Evolutionary conservation across 345 rosid genomes (phyloP).

Genomic region (Streptanthus diversifolius): DNA sequence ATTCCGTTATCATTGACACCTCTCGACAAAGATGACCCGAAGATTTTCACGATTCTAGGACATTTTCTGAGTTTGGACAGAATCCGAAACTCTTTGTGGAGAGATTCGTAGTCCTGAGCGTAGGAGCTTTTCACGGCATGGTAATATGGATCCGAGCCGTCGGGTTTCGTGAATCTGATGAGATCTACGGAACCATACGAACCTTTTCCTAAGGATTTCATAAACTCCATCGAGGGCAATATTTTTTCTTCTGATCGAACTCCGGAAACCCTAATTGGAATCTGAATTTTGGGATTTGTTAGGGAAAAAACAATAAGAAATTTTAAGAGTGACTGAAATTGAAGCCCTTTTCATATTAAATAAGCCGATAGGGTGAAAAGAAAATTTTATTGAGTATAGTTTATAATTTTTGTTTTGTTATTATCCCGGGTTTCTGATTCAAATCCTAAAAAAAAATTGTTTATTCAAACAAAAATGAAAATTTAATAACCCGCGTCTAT

Average conservation of each 20-base stretch:
- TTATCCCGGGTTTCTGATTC: too few species aligned
- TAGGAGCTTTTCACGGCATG: constrained; percentile 6
- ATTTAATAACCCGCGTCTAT: neutral
- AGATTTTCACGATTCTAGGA: neutral
- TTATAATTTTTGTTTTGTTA: too few species aligned
- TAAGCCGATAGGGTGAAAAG: too few species aligned
- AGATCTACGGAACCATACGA: constrained; percentile 20
- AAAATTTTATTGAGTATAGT: too few species aligned
- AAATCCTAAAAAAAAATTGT: too few species aligned
- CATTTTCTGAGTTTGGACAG: constrained; percentile 5
- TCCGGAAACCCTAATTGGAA: neutral
- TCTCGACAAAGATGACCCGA: neutral
- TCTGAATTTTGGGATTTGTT: neutral
- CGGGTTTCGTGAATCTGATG: neutral
- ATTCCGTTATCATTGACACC: neutral
- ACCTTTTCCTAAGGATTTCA: constrained; percentile 9
- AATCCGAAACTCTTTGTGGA: constrained; percentile 17
- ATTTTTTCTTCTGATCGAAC: neutral
- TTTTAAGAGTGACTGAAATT: too few species aligned
- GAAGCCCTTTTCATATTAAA: too few species aligned
- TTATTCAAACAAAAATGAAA: neutral
- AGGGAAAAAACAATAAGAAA: too few species aligned
- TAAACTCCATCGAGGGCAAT: constrained; percentile 8
- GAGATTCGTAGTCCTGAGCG: constrained; percentile 3
- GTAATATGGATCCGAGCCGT: constrained; percentile 4